phyloP scores from a whole-genome alignment of 352 stramenopile species.

The Phytophthora pinifolia region DNA sequence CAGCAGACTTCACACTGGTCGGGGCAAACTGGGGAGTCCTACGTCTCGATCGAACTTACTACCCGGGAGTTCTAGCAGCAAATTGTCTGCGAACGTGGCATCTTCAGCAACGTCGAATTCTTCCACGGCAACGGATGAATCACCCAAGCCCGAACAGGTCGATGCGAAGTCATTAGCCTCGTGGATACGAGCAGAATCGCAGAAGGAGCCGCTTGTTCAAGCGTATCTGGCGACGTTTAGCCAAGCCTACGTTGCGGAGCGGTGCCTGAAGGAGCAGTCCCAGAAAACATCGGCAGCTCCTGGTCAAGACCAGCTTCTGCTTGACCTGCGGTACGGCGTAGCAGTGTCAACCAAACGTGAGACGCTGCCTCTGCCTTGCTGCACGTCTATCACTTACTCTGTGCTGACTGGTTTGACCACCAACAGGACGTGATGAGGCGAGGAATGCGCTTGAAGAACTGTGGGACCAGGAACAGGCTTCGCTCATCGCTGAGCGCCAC shows the following conservation, averaged over 20 bases:
- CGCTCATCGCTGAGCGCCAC: slow-evolving; percentile 28
- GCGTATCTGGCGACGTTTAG: slow-evolving; percentile 16
- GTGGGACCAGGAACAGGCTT: slow-evolving; percentile 37
- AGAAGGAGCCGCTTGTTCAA: slow-evolving; percentile 15
- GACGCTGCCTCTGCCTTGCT: not conserved
- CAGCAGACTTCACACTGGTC: slow-evolving; percentile 11
- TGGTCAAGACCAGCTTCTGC: slow-evolving; percentile 29
- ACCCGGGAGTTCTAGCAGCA: not conserved
- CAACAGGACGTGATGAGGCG: slow-evolving; percentile 35
- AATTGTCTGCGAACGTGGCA: not conserved
- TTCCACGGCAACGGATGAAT: not conserved
- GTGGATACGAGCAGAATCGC: slow-evolving; percentile 10
- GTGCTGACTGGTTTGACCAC: not conserved
- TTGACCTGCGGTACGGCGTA: slow-evolving; percentile 35
- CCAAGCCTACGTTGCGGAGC: slow-evolving; percentile 11
- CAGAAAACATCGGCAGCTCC: slow-evolving; percentile 3
- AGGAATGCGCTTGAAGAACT: slow-evolving; percentile 30
- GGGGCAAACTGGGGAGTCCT: not conserved
- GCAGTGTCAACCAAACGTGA: slow-evolving; percentile 44
- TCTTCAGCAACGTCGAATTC: not conserved
- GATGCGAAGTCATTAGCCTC: slow-evolving; percentile 12
- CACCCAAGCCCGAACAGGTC: not conserved
- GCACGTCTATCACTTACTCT: not conserved
- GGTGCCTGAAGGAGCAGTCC: slow-evolving; percentile 8
- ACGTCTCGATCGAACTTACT: not conserved